Evolutionary conservation across 345 rosid species (phyloP), one percentile per base, ranked within the genome.

Genomic region (Salix caprea): DNA sequence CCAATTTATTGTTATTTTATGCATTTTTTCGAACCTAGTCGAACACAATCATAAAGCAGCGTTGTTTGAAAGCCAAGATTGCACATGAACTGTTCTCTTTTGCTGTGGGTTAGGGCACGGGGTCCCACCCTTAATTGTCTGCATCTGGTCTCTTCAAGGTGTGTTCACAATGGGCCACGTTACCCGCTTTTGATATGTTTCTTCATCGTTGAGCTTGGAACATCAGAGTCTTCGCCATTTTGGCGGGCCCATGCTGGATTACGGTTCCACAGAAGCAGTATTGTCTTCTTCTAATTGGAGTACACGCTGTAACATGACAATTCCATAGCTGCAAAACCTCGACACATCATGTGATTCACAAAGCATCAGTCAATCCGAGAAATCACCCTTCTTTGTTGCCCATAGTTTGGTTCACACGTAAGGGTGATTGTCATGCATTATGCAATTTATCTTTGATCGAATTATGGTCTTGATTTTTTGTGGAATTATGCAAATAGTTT

Each of bases 61-160:
- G 0, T 18, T 30, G 3, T 60, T 50, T 37, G 36, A 7, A 72
- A 62, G 64, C 40, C 39, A 69, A 82, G 79, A 64, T 68, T 5
- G 76, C 86, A 79, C 83, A 75, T 81, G 89, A 69, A 26, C 46
- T 81, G 84, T 78, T 78, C 67, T 68, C 23, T 42, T 34, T 16
- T 60, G 74, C 37, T 61, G 24, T 46, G 78, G 62, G 71, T 26
- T 72, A 73, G 44, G 78, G 68, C 5, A 76, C 78, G 89, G 80
- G 75, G 67, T 71, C 76, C 82, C 87, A 75, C 78, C 34, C 77
- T 69, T 67, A 3, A 42, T 2, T 60, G 78, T 74, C 74, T 82
- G 83, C 48, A 82, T 69, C 69, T 44, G 74, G 80, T 56, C 86
- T 37, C 75, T 69, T 74, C n/a, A 16, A 12, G 48, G 65, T 40